These are phyloP conservation scores for Coniophora puteana DNA, from an alignment of 1,284 basidiomycete genomes.

Conservation along the genomic window DNA sequence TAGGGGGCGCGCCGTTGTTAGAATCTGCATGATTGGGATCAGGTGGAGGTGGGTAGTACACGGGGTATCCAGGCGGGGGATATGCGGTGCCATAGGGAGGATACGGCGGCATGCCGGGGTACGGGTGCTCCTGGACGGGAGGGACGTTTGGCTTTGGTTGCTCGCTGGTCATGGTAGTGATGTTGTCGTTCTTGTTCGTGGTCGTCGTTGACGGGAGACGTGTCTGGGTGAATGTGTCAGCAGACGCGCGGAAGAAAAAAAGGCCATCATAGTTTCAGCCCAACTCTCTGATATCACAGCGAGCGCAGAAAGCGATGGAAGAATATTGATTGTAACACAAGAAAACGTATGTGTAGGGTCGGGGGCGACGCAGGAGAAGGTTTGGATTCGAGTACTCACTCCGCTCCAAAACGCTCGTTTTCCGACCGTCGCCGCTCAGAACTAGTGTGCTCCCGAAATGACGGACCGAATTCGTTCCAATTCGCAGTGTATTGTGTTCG, in stretches of 20 bases:
- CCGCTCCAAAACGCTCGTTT: conserved; percentile 32
- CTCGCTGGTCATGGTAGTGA: conserved; percentile 25
- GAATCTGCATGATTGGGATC: conserved; percentile 36
- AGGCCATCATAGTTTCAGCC: no score
- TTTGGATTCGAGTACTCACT: conserved; percentile 23
- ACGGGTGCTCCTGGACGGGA: conserved; percentile 26
- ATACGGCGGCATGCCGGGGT: conserved; percentile 26
- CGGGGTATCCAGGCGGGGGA: conserved; percentile 26
- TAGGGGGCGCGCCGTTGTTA: conserved; percentile 39
- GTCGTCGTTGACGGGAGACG: conserved; percentile 14
- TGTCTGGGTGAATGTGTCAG: conserved; percentile 12
- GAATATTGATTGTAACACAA: neutral
- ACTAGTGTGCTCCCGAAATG: conserved; percentile 16
- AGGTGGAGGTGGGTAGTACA: conserved; percentile 28
- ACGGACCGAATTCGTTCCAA: conserved; percentile 7
- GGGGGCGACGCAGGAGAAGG: no score
- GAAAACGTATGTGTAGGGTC: conserved; percentile 1
- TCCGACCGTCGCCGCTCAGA: conserved; percentile 35
- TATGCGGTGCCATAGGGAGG: conserved; percentile 25
- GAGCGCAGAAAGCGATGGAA: neutral
- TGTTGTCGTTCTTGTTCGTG: conserved; percentile 27
- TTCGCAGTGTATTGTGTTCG: conserved; percentile 7
- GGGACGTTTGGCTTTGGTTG: conserved; percentile 27
- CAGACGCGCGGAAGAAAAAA: conserved; percentile 1
- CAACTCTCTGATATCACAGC: no score